Percentiles rank a stretch among this genome's conserved stretches.
These are phyloP conservation scores for Lyophyllum semitale DNA, from an alignment of 768 basidiomycete genomes.

Conservation along the genomic window DNA sequence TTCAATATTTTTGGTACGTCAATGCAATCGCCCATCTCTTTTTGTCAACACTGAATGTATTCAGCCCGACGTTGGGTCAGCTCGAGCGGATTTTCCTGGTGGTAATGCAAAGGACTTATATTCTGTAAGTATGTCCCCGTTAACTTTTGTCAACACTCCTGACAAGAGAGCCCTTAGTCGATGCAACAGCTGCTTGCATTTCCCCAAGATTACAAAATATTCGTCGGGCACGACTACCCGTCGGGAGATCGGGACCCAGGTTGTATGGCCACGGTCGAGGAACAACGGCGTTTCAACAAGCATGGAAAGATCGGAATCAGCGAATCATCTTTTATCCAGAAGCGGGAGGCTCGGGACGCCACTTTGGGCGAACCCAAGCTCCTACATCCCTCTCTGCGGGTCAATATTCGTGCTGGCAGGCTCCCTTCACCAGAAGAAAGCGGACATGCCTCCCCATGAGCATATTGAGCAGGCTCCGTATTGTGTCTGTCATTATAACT, in stretches of 20 bases:
- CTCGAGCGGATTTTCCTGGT: conserved; percentile 39
- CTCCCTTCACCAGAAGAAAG: conserved; percentile 8
- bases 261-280: conserved; percentile 32
- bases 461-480: too few species aligned
- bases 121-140: conserved; percentile 19
- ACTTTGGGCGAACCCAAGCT: conserved; percentile 32
- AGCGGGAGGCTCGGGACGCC: conserved; percentile 32
- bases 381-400: conserved; percentile 37
- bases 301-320: conserved; percentile 28
- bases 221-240: conserved; percentile 41
- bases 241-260: conserved; percentile 22
- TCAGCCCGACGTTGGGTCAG: conserved; percentile 39
- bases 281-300: conserved; percentile 30
- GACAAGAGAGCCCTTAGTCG: conserved; percentile 23
- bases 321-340: conserved; percentile 28
- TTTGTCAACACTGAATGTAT: background rate
- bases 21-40: background rate
- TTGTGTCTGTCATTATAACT: too few species aligned
- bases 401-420: conserved; percentile 37
- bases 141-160: background rate
- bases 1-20: conserved; percentile 31
- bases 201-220: conserved; percentile 33
- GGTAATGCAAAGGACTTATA: conserved; percentile 36
- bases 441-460: background rate
- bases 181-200: conserved; percentile 35